Percentiles rank a stretch among this genome's conserved stretches.
These are phyloP conservation scores for Yamadazyma siamensis DNA, from an alignment of 1,139 yeast genomes.

Conservation along the genomic window DNA sequence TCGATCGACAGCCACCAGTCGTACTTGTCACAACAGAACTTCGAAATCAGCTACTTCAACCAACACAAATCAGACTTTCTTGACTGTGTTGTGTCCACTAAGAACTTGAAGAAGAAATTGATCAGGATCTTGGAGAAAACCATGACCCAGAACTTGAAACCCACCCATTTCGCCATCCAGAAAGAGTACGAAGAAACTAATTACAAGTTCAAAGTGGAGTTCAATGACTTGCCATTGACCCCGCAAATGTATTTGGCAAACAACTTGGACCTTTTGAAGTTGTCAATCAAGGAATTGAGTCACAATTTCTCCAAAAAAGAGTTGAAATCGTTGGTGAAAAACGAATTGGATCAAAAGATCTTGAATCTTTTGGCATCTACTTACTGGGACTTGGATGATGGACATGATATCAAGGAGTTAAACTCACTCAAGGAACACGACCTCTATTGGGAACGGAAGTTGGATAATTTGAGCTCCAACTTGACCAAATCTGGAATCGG, in stretches of 20 bases:
- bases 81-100: conserved; percentile 76
- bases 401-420: conserved; percentile 55
- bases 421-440: conserved; percentile 59
- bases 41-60: conserved; percentile 58
- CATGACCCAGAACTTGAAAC: conserved; percentile 85
- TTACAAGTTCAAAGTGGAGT: conserved; percentile 92
- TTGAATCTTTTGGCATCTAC: conserved; percentile 82
- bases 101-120: conserved; percentile 69
- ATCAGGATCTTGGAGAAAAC: conserved; percentile 85
- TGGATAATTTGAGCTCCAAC: conserved; percentile 79
- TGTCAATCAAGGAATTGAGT: conserved; percentile 83
- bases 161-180: conserved; percentile 82
- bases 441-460: conserved; percentile 80
- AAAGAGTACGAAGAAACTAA: conserved; percentile 92
- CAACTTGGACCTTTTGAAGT: conserved; percentile 81
- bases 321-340: conserved; percentile 71
- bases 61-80: conserved; percentile 57
- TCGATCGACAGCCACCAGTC: conserved; percentile 43
- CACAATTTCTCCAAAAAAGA: conserved; percentile 81
- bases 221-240: conserved; percentile 88
- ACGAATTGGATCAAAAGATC: conserved; percentile 84
- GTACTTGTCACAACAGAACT: conserved; percentile 60
- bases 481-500: conserved; percentile 94
- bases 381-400: conserved; percentile 66
- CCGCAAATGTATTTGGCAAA: conserved; percentile 93